Conservation (phyloP, 2,329 filamentous ascomycete genomes). For the Clarireedia monteithiana region DNA sequence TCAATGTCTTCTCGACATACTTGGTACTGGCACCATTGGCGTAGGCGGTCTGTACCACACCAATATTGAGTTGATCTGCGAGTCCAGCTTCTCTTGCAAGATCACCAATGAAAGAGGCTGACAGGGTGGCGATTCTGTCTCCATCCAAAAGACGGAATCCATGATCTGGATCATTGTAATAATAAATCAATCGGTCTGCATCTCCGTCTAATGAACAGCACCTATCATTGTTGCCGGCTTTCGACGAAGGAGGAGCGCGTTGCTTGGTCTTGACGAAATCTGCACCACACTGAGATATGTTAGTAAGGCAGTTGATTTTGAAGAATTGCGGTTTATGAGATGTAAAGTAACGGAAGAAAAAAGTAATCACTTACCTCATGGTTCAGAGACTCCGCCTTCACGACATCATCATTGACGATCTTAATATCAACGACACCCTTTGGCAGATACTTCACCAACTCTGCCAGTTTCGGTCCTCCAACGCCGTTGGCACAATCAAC, state of each 20-base stretch:
- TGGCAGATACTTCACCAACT: conserved; percentile 78
- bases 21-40: conserved; percentile 92
- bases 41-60: conserved; percentile 94
- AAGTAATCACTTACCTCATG: conserved; percentile 55
- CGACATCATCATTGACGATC: conserved; percentile 86
- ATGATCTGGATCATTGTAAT: conserved; percentile 75
- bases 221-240: conserved; percentile 66
- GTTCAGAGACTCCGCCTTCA: conserved; percentile 84
- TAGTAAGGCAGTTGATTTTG: background rate
- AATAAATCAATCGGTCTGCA: conserved; percentile 92
- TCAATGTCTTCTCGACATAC: conserved; percentile 81
- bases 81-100: conserved; percentile 75
- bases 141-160: conserved; percentile 91
- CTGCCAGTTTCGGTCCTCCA: conserved; percentile 80
- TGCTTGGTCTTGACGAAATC: conserved; percentile 98
- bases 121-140: conserved; percentile 91
- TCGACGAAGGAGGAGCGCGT: conserved; percentile 75
- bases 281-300: conserved; percentile 64
- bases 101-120: conserved; percentile 88
- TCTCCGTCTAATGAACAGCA: conserved; percentile 93
- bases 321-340: too few relatives aligned
- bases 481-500: conserved; percentile 98
- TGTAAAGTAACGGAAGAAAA: background rate
- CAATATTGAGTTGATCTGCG: conserved; percentile 74
- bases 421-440: conserved; percentile 69